A percentile compares a stretch with the other conserved stretches of the same genome.
Conservation (phyloP, 148 eudicot species). For the Diospyros kaki region DNA sequence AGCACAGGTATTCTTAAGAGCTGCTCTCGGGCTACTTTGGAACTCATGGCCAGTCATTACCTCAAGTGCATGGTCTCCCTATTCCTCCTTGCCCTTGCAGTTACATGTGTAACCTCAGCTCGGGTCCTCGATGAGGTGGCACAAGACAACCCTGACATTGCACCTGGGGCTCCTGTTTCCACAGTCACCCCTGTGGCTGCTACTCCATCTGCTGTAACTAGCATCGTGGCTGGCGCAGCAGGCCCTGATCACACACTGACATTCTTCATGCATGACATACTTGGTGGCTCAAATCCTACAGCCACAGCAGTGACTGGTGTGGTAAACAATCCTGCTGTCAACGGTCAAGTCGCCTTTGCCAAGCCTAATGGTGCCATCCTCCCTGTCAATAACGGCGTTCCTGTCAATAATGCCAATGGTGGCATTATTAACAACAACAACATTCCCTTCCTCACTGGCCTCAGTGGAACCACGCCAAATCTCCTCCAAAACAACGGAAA, state of each 20-base stretch:
- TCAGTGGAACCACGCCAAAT: slow-evolving; percentile 60
- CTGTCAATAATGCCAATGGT: slow-evolving; percentile 46
- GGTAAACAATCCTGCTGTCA: slow-evolving; percentile 68
- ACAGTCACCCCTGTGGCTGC: neutral
- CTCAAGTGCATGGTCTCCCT: slow-evolving; percentile 28
- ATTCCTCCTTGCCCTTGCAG: slow-evolving; percentile 29
- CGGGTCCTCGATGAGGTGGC: slow-evolving; percentile 45
- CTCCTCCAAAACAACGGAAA: slow-evolving; percentile 48
- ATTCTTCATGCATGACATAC: slow-evolving; percentile 93
- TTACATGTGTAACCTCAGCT: slow-evolving; percentile 36
- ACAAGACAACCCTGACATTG: slow-evolving; percentile 16
- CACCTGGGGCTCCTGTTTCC: slow-evolving; percentile 21
- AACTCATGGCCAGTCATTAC: slow-evolving; percentile 18
- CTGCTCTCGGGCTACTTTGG: neutral
- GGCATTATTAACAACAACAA: slow-evolving; percentile 71
- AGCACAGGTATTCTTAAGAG: neutral
- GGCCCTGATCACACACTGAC: slow-evolving; percentile 34
- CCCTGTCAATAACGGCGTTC: slow-evolving; percentile 55
- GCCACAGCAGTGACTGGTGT: slow-evolving; percentile 87
- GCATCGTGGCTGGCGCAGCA: slow-evolving; percentile 9
- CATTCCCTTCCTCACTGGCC: slow-evolving; percentile 84
- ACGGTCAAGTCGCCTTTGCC: slow-evolving; percentile 90
- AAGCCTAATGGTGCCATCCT: slow-evolving; percentile 83
- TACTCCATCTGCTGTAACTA: slow-evolving; percentile 1
- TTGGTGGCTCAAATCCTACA: slow-evolving; percentile 81